These are phyloP conservation scores for Holtermannia corniformis DNA, from an alignment of 768 basidiomycete genomes.

Conservation along the genomic window DNA sequence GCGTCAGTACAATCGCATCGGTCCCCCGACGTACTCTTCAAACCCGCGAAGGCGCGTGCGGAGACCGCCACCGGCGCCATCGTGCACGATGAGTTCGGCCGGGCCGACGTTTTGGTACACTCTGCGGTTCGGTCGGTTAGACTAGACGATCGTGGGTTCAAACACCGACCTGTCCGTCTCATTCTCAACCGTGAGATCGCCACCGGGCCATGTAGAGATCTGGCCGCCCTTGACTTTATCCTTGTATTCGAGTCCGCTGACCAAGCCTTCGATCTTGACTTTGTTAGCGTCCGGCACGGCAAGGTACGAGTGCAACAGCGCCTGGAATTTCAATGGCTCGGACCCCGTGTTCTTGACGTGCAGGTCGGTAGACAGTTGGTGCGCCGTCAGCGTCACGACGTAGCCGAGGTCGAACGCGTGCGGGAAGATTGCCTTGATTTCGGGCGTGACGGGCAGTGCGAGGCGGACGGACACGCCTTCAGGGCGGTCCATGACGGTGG, in stretches of 20 bases:
- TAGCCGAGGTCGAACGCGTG: slow-evolving; percentile 65
- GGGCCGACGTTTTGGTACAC: slow-evolving; percentile 32
- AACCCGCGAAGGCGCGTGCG: slow-evolving; percentile 31
- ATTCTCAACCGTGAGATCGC: slow-evolving; percentile 22
- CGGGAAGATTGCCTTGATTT: slow-evolving; percentile 54
- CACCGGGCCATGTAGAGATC: slow-evolving; percentile 50
- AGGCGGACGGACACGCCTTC: slow-evolving; percentile 66
- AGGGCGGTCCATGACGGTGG: slow-evolving; percentile 57
- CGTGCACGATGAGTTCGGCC: slow-evolving; percentile 32
- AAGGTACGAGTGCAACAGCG: slow-evolving; percentile 86
- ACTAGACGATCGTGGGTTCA: neutral
- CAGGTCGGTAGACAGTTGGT: slow-evolving; percentile 66
- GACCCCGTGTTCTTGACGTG: slow-evolving; percentile 63
- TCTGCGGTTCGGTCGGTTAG: slow-evolving; percentile 6
- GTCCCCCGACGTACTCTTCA: slow-evolving; percentile 50
- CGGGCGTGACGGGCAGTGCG: slow-evolving; percentile 55
- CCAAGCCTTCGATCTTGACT: slow-evolving; percentile 54
- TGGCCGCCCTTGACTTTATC: slow-evolving; percentile 55
- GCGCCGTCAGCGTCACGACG: slow-evolving; percentile 65
- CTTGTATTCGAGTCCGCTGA: slow-evolving; percentile 57
- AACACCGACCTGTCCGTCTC: slow-evolving; percentile 30
- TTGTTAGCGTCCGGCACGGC: slow-evolving; percentile 50
- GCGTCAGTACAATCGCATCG: neutral
- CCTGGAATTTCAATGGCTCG: slow-evolving; percentile 67
- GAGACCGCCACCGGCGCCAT: slow-evolving; percentile 27